phyloP scores from a whole-genome alignment of 2,329 filamentous ascomycete species.

The Incumbomyces lentus region DNA sequence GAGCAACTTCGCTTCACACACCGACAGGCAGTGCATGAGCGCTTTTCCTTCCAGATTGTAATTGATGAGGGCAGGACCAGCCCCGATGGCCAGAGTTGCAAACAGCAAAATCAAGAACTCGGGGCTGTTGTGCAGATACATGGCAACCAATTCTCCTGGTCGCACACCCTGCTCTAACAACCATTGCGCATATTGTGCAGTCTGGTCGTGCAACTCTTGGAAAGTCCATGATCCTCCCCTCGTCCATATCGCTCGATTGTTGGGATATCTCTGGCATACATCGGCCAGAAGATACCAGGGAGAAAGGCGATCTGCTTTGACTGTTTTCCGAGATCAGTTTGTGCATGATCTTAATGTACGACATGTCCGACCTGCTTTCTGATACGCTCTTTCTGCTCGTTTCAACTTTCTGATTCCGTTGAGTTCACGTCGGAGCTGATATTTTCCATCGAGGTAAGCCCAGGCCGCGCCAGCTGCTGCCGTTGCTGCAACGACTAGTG shows the following conservation, averaged over 20 bases:
- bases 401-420: constrained; percentile 34
- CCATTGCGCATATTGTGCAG: constrained; percentile 52
- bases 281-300: constrained; percentile 58
- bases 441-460: constrained; percentile 60
- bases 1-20: constrained; percentile 47
- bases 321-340: constrained; percentile 23
- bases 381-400: constrained; percentile 35
- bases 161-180: constrained; percentile 49
- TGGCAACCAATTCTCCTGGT: constrained; percentile 50
- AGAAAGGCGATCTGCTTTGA: constrained; percentile 44
- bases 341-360: neutral
- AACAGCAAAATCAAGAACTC: constrained; percentile 59
- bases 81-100: constrained; percentile 54
- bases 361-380: constrained; percentile 25
- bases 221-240: constrained; percentile 52
- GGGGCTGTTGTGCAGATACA: constrained; percentile 58
- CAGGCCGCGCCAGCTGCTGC: constrained; percentile 34
- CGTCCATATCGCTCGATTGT: constrained; percentile 57
- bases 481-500: constrained; percentile 21
- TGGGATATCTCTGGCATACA: constrained; percentile 41
- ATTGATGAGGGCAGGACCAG: constrained; percentile 61
- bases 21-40: constrained; percentile 53
- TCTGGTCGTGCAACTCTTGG: constrained; percentile 44
- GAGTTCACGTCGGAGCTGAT: constrained; percentile 55
- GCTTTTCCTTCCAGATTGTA: constrained; percentile 51